These are phyloP conservation scores for Gynochthodes officinalis DNA, from an alignment of 257 asterid genomes.

Conservation along the genomic window DNA sequence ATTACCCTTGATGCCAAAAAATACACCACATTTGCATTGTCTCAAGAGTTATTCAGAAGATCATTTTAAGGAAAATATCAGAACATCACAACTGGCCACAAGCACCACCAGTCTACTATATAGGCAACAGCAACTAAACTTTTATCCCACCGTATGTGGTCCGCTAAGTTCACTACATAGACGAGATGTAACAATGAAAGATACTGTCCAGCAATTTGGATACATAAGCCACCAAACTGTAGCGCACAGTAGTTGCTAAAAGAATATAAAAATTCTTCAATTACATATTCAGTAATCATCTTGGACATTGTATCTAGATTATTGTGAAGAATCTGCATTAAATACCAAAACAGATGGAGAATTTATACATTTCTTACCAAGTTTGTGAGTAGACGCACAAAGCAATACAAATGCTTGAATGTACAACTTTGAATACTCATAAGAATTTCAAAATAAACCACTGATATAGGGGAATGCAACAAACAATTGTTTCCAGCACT, in stretches of 20 bases:
- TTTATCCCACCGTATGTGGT: no score
- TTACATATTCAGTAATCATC: constrained; percentile 89
- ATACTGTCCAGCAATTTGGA: neutral
- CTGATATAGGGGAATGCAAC: constrained; percentile 95
- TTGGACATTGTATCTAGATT: constrained; percentile 99
- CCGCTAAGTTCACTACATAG: neutral
- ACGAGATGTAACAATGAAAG: neutral
- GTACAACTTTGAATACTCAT: neutral
- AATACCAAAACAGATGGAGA: constrained; percentile 9
- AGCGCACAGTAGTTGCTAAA: constrained; percentile 97
- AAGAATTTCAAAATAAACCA: constrained; percentile 13
- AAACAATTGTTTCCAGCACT: constrained; percentile 92
- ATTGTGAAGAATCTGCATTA: constrained; percentile 86
- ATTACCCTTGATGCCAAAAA: neutral
- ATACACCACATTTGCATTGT: neutral
- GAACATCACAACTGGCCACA: neutral
- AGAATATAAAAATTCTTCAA: constrained; percentile 85
- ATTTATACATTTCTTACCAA: neutral
- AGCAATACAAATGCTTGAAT: neutral
- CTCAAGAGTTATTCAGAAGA: neutral
- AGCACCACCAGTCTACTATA: neutral
- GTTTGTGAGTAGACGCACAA: neutral
- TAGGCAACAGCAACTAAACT: no score
- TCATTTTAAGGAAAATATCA: neutral
- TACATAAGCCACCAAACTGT: constrained; percentile 48